Percentiles rank a stretch among this genome's conserved stretches.
phyloP scores from a whole-genome alignment of 2,329 filamentous ascomycete species.

The Talaromyces sp. region DNA sequence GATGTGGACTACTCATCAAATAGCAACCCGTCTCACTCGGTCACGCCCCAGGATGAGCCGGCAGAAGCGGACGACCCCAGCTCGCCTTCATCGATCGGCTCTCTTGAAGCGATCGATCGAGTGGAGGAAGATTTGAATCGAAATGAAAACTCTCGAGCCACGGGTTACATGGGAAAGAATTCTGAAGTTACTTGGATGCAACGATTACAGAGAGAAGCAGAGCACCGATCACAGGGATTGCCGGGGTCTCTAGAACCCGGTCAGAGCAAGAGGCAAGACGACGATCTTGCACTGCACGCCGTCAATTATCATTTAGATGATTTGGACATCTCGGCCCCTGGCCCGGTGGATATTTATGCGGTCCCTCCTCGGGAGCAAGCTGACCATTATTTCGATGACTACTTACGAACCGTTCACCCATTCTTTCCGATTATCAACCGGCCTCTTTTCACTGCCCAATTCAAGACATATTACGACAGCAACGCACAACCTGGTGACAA shows the following conservation, averaged over 20 bases:
- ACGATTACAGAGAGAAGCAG: slow-evolving; percentile 42
- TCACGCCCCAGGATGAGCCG: slow-evolving; percentile 33
- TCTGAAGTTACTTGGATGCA: slow-evolving; percentile 52
- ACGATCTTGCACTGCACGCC: slow-evolving; percentile 37
- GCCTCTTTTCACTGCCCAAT: slow-evolving; percentile 44
- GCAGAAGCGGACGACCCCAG: slow-evolving; percentile 30
- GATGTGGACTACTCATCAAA: slow-evolving; percentile 27
- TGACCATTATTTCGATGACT: slow-evolving; percentile 46
- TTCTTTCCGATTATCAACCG: slow-evolving; percentile 50
- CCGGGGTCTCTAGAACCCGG: slow-evolving; percentile 31
- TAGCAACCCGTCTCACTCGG: slow-evolving; percentile 31
- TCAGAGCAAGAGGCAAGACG: slow-evolving; percentile 27
- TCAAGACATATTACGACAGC: slow-evolving; percentile 42
- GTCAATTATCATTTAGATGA: slow-evolving; percentile 50
- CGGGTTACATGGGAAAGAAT: slow-evolving; percentile 50
- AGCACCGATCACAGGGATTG: slow-evolving; percentile 33
- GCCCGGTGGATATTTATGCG: slow-evolving; percentile 45
- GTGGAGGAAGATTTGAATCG: slow-evolving; percentile 49
- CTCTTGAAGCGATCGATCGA: slow-evolving; percentile 49
- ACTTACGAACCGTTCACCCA: slow-evolving; percentile 46
- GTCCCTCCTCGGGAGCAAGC: slow-evolving; percentile 46
- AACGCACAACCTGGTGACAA: slow-evolving; percentile 40
- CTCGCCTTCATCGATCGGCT: slow-evolving; percentile 42
- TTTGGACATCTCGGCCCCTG: slow-evolving; percentile 43
- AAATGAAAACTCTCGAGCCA: slow-evolving; percentile 38